phyloP scores from a whole-genome alignment of 106 monocot genomes.

The Dendrobium nobile region DNA sequence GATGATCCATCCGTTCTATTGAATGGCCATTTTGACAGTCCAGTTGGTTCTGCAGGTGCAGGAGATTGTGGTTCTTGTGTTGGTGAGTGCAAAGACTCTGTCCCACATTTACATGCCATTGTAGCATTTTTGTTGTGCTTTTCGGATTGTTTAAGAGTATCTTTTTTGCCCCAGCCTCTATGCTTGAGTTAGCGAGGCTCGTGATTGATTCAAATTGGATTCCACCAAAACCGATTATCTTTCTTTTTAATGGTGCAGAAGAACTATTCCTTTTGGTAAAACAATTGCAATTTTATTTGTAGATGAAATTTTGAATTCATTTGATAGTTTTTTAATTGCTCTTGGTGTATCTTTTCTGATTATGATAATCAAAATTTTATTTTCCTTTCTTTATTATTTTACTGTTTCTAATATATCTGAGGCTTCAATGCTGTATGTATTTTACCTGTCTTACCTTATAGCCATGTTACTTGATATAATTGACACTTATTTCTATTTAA shows the following conservation, averaged over 20 bases:
- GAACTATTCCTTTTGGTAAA: constrained; percentile 95
- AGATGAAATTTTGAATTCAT: background rate
- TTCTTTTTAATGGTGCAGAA: constrained; percentile 99
- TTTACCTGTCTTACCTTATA: background rate
- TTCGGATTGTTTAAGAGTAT: background rate
- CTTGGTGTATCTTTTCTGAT: background rate
- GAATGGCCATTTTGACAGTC: constrained; percentile 96
- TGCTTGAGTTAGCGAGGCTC: constrained; percentile 90
- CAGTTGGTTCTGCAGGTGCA: constrained; percentile 94
- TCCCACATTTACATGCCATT: background rate
- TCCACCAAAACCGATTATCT: constrained; percentile 84
- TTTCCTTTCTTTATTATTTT: background rate
- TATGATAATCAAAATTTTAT: background rate
- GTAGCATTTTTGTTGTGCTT: background rate
- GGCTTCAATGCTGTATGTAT: background rate
- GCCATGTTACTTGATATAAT: background rate
- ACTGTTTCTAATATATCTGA: background rate
- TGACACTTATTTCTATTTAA: background rate
- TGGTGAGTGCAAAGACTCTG: constrained; percentile 42
- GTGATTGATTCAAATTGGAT: constrained; percentile 93
- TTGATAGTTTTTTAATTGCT: background rate
- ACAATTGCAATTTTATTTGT: background rate
- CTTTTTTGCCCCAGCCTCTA: constrained; percentile 65
- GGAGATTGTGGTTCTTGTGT: constrained; percentile 99
- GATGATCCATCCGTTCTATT: constrained; percentile 69